Evolutionary conservation across 148 eudicot genomes (phyloP), one percentile per base, ranked within the genome.

Genomic region (Mesembryanthemum crystallinum): DNA sequence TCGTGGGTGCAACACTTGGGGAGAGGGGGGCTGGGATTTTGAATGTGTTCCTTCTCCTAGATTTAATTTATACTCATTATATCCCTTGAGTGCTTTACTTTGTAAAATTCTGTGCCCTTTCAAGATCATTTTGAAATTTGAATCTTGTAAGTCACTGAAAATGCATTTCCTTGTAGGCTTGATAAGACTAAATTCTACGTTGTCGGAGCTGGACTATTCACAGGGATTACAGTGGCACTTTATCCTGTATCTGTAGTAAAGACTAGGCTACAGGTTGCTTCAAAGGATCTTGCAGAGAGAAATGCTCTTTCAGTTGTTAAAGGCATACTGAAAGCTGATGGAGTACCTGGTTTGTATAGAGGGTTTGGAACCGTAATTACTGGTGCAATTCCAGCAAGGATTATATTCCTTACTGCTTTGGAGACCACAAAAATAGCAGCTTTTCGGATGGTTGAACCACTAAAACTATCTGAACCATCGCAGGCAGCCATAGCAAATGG

Each of bases 401-500:
- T 95, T 71, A 83, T 95, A 78, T 95, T 95, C 73, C 94, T 95
- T 67, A 92, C 98, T 42, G 87, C 94, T 80, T 82, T 95, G 81
- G 99, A 95, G 88, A 95, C 98, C 67, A 92, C 97, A 67, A 95
- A 95, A 86, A 89, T 85, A 59, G 91, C 97, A 66, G 89, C 98
- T 74, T 86, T 90, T 61, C 87, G 77, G 76, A 81, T 91, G 82
- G 82, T 95, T 69, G 90, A 91, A 77, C 98, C 99, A 30, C 85
- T 95, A 42, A 86, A 86, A 54, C 76, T 92, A 78, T 92, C 99
- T 72, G 97, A 91, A 78, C 89, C 99, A 43, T 78, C 92, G 35
- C 80, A 95, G 81, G 99, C 99, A 76, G 98, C 99, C 67, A 68
- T 95, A 78, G 99, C 99, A 67, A 95, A 92, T 84, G 99, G 98